Evolutionary conservation across 257 asterid genomes (phyloP).

Genomic region (Fraxinus excelsior): DNA sequence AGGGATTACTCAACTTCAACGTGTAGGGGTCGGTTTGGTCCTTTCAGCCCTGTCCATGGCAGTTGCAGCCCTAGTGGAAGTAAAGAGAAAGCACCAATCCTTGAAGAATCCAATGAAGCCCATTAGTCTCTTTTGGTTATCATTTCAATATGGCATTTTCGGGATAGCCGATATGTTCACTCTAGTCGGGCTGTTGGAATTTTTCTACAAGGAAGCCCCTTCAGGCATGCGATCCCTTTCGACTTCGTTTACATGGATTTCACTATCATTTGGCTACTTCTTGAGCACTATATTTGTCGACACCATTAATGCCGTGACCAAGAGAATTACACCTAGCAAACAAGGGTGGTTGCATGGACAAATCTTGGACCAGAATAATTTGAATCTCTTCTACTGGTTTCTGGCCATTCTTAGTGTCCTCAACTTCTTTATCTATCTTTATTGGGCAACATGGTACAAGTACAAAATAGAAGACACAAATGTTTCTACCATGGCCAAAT

Average conservation of each 20-base stretch:
- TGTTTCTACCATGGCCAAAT: neutral
- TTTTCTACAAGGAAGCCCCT: constrained; percentile 71
- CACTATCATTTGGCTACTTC: constrained; percentile 58
- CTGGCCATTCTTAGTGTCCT: constrained; percentile 56
- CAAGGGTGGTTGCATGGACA: constrained; percentile 61
- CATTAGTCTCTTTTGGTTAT: constrained; percentile 61
- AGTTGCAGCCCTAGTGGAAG: constrained; percentile 53
- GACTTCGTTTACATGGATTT: constrained; percentile 65
- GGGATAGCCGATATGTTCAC: constrained; percentile 82
- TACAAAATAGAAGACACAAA: constrained; percentile 35
- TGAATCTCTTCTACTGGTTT: constrained; percentile 63
- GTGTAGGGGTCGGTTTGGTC: constrained; percentile 73
- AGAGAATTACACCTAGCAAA: constrained; percentile 39
- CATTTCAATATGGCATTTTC: constrained; percentile 61
- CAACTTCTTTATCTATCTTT: constrained; percentile 60
- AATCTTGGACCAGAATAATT: constrained; percentile 45
- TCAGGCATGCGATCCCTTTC: constrained; percentile 68
- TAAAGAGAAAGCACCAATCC: constrained; percentile 34
- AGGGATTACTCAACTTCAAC: constrained; percentile 72
- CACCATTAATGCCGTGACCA: constrained; percentile 43
- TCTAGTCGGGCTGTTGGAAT: constrained; percentile 62
- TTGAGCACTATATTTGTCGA: constrained; percentile 60
- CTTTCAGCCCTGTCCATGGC: constrained; percentile 69
- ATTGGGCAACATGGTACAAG: constrained; percentile 71
- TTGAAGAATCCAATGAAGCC: constrained; percentile 31